Conservation (phyloP, 2,329 filamentous ascomycete species). For the Penicillium brasilianum region DNA sequence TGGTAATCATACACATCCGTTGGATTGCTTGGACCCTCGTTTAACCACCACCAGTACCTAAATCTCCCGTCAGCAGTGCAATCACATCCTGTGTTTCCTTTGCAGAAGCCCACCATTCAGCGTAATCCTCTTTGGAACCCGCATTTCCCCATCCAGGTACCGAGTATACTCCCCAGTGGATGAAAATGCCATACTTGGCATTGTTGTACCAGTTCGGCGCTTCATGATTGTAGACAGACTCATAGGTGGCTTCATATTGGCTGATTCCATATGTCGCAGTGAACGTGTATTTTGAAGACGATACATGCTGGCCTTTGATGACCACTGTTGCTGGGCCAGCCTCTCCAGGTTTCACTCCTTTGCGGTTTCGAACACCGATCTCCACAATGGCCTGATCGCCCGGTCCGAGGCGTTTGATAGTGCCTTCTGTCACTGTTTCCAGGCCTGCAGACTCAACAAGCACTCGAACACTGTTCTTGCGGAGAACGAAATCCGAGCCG, state of each 20-base stretch:
- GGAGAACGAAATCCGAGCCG: slow-evolving; percentile 40
- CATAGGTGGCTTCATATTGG: slow-evolving; percentile 41
- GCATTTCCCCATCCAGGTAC: slow-evolving; percentile 62
- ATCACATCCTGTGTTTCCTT: too few relatives aligned
- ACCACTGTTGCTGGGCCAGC: slow-evolving; percentile 38
- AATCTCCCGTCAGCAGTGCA: not conserved
- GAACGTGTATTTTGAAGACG: slow-evolving; percentile 34
- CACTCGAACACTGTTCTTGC: slow-evolving; percentile 43
- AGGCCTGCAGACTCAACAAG: slow-evolving; percentile 40
- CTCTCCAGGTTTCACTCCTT: slow-evolving; percentile 37
- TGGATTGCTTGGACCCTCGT: slow-evolving; percentile 48
- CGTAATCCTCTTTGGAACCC: slow-evolving; percentile 45
- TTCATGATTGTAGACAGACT: slow-evolving; percentile 50
- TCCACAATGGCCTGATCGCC: slow-evolving; percentile 48
- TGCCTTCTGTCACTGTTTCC: slow-evolving; percentile 40
- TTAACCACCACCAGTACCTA: slow-evolving; percentile 55
- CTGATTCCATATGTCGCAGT: slow-evolving; percentile 44
- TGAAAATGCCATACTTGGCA: slow-evolving; percentile 65
- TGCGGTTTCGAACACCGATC: slow-evolving; percentile 42
- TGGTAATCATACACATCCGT: slow-evolving; percentile 57
- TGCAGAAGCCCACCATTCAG: slow-evolving; percentile 40
- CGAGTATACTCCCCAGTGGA: slow-evolving; percentile 64
- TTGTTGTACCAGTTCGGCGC: slow-evolving; percentile 61
- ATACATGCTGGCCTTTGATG: slow-evolving; percentile 33
- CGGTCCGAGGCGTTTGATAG: slow-evolving; percentile 47